Evolutionary conservation across 306 rosid genomes (phyloP).

Genomic region (Fragaria ananassa): DNA sequence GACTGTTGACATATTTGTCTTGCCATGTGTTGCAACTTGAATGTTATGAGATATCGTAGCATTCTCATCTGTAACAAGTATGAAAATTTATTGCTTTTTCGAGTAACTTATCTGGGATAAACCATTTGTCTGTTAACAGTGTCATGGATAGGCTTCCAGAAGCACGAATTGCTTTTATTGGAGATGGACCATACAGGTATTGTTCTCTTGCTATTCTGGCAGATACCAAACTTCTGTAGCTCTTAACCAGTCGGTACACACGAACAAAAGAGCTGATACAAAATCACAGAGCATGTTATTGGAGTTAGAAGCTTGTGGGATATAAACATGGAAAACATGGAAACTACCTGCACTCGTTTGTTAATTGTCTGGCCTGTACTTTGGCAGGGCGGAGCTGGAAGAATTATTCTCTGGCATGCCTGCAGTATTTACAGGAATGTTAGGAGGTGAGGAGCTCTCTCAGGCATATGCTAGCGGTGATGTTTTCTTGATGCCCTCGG

Average conservation of each 20-base stretch:
- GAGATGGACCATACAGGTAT: constrained; percentile 97
- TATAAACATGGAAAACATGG: neutral
- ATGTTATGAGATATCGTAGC: neutral
- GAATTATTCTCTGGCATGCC: constrained; percentile 88
- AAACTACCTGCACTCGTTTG: neutral
- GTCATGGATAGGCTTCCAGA: constrained; percentile 90
- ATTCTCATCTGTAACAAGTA: neutral
- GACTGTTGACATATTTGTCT: neutral
- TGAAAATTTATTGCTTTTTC: neutral
- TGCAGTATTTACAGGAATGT: constrained; percentile 90
- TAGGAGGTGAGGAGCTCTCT: constrained; percentile 91
- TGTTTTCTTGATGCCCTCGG: constrained; percentile 93
- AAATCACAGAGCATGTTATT: constrained; percentile 1
- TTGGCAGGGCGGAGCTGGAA: constrained; percentile 81
- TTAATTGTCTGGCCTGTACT: constrained; percentile 16
- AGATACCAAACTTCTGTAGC: neutral
- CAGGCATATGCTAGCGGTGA: constrained; percentile 96
- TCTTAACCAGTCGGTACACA: neutral
- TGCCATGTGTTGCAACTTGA: constrained; percentile 2
- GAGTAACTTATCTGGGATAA: constrained; percentile 8
- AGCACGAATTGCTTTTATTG: constrained; percentile 82
- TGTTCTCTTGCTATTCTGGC: constrained; percentile 6
- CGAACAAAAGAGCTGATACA: neutral
- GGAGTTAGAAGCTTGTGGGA: neutral
- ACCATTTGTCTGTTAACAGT: constrained; percentile 41